Percentiles rank a stretch among this genome's conserved stretches.
Evolutionary conservation across 2,329 filamentous ascomycete species (phyloP).

Genomic region (Arthrobotrys entomopaga): DNA sequence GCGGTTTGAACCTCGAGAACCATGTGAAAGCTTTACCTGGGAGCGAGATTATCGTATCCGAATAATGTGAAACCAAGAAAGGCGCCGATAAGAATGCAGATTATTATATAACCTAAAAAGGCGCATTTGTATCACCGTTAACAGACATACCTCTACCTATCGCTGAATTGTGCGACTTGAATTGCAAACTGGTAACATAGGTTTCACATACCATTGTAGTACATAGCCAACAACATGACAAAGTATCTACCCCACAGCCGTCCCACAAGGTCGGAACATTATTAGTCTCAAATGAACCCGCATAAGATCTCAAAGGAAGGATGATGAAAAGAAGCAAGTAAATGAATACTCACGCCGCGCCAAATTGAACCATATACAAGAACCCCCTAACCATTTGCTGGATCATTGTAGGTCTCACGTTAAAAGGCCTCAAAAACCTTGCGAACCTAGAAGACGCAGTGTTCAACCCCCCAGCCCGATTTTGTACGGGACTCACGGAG

Average conservation of each 20-base stretch:
- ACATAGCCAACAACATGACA: constrained; percentile 68
- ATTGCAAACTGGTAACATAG: not conserved
- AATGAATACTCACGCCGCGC: constrained; percentile 25
- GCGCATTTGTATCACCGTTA: not conserved
- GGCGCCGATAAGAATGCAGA: constrained; percentile 81
- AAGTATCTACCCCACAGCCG: constrained; percentile 21
- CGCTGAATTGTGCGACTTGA: not conserved
- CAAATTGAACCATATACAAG: constrained; percentile 77
- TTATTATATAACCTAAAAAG: constrained; percentile 75
- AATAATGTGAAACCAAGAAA: constrained; percentile 78
- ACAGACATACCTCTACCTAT: not conserved
- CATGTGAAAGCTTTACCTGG: constrained; percentile 27
- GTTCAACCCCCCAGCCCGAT: constrained; percentile 8
- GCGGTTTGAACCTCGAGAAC: too few relatives aligned
- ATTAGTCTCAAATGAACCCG: not conserved
- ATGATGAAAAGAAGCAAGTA: not conserved
- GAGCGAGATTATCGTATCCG: constrained; percentile 69
- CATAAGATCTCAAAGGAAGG: not conserved
- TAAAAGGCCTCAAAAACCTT: constrained; percentile 51
- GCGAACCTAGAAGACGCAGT: constrained; percentile 35
- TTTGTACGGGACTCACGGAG: constrained; percentile 13
- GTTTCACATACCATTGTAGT: constrained; percentile 65
- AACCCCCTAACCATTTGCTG: constrained; percentile 75
- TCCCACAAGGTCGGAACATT: not conserved
- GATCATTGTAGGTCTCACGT: constrained; percentile 69